Base-by-base conservation (phyloP, 2,329 filamentous ascomycete genomes). In the Claviceps sp. region DNA sequence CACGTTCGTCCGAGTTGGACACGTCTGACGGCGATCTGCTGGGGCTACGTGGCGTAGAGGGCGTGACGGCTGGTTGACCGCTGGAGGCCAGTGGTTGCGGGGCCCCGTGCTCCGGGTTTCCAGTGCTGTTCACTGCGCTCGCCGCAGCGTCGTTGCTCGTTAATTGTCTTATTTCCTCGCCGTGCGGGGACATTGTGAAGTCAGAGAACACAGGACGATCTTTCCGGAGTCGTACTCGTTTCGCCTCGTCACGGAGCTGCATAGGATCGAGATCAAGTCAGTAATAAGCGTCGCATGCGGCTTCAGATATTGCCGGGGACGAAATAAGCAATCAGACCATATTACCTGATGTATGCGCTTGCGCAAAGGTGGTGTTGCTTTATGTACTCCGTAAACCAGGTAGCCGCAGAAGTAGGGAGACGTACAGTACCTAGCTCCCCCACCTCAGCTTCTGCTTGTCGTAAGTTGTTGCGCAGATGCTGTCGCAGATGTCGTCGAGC, bases 181-280 rank as follows among this genome's bases (percentile, higher is more conserved):
- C 65, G 54, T 68, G 66, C 51, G 66, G 65, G 45, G 65, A 62
- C 66, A 68, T 68, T 22, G 5, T 38, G 23, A 13, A n/a, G 6
- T 11, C n/a, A 16, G 8, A 29, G 50, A 17, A 13, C 16, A 9
- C 5, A n/a, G 46, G 5, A 23, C 34, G 40, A 16, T 17, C n/a
- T 46, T 14, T 6, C 6, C 7, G 1, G 14, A 34, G 11, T 34
- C 9, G 29, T 11, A 34, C n/a, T 22, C 43, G 14, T n/a, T 9
- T 20, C 16, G n/a, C 26, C 29, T 34, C 29, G 29, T 11, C 29
- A 22, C 40, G 40, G 23, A 22, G 40, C 40, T 22, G 40, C 17
- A 44, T 4, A 23, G 5, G 42, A 23, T 14, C 13, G 13, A 44
- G 22, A 11, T 34, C 13, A 23, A 16, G 20, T 23, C 22, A 22